Evolutionary conservation across 352 stramenopile genomes (phyloP).

Genomic region (Pythium aristosporum): DNA sequence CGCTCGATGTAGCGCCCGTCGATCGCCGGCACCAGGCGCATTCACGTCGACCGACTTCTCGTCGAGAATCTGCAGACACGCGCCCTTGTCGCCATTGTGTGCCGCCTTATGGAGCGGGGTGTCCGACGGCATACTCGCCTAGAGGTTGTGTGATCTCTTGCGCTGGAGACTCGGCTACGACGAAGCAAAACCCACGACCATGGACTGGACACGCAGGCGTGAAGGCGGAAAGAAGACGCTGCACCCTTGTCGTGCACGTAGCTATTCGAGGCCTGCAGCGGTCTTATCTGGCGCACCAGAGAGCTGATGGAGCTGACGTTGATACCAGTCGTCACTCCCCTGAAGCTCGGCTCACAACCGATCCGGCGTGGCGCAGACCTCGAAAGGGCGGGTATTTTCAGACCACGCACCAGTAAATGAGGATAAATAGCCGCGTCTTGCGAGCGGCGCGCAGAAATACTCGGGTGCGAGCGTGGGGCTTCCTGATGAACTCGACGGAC

Average conservation of each 20-base stretch:
- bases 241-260: not conserved
- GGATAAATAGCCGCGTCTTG: not conserved
- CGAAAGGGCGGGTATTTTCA: not conserved
- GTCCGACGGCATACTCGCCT: constrained; percentile 76
- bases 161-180: not conserved
- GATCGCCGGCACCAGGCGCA: constrained; percentile 80
- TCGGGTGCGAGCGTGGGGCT: not conserved
- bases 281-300: not conserved
- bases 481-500: not conserved
- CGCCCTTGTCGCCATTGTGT: constrained; percentile 89
- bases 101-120: constrained; percentile 89
- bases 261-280: not conserved
- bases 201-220: not conserved
- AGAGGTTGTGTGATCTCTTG: not conserved
- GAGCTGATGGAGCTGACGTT: not conserved
- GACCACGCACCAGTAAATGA: not conserved
- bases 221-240: not conserved
- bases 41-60: constrained; percentile 90
- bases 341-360: not conserved
- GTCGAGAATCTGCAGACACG: constrained; percentile 85
- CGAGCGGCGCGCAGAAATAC: not conserved
- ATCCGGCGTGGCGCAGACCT: not conserved
- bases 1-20: constrained; percentile 84
- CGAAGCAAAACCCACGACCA: not conserved
- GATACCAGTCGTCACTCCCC: not conserved